These are phyloP conservation scores for Citrus australasica DNA, from an alignment of 345 rosid species.

Conservation along the genomic window DNA sequence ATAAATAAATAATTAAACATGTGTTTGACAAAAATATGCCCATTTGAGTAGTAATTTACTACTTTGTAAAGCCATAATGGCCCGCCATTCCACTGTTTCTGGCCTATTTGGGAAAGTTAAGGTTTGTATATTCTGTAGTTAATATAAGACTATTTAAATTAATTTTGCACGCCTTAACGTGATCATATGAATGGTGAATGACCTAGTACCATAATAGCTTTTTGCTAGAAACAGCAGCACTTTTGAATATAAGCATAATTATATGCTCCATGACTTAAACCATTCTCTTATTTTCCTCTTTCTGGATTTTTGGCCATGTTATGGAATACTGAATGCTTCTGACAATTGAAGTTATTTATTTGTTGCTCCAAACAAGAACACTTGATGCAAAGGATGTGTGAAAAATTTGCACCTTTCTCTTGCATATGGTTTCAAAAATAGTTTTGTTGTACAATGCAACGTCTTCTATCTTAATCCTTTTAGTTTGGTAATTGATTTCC, in stretches of 20 bases:
- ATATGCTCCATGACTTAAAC: neutral
- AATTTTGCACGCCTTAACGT: neutral
- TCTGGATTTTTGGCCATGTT: neutral
- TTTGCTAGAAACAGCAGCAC: neutral
- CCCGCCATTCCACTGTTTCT: too few species aligned
- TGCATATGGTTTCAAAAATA: neutral
- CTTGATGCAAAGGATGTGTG: neutral
- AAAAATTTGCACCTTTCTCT: neutral
- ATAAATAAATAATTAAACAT: too few species aligned
- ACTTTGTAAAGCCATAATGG: too few species aligned
- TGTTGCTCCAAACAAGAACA: neutral
- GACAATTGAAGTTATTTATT: neutral
- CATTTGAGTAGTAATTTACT: too few species aligned
- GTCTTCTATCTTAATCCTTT: neutral
- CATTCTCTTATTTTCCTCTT: neutral
- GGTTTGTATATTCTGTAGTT: too few species aligned
- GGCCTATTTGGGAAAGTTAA: too few species aligned
- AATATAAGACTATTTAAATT: neutral
- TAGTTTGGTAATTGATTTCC: neutral
- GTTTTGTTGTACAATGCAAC: neutral
- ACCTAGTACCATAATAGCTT: neutral
- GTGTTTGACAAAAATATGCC: too few species aligned
- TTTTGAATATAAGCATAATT: neutral
- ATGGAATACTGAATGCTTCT: neutral
- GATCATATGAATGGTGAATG: constrained; percentile 3